Percentiles rank a stretch among this genome's conserved stretches.
These are phyloP conservation scores for Angomonas desouzai DNA, from an alignment of 208 protist species.

Conservation along the genomic window DNA sequence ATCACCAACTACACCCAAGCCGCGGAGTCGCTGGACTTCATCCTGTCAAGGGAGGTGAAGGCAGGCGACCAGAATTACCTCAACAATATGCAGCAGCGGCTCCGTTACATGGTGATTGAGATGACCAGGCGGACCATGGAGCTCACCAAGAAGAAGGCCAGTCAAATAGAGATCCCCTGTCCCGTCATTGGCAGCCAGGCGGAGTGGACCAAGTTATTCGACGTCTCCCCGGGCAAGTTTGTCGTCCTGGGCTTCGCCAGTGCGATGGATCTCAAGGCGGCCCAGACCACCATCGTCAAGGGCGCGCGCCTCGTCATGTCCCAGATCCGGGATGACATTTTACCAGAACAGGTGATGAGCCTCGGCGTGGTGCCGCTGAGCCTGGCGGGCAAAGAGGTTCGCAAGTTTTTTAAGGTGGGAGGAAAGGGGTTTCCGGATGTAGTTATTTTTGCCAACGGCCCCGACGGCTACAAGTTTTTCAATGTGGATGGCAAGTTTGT, in stretches of 20 bases:
- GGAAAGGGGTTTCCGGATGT: background rate
- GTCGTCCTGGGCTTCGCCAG: conserved; percentile 7
- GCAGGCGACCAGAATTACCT: background rate
- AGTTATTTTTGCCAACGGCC: background rate
- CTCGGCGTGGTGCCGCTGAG: background rate
- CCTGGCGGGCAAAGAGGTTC: background rate
- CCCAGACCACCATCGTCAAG: background rate
- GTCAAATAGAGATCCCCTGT: background rate
- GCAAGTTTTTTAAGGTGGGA: background rate
- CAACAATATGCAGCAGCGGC: background rate
- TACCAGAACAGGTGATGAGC: background rate
- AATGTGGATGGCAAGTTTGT: conserved; percentile 4
- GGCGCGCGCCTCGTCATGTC: background rate
- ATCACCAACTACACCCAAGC: too few relatives aligned
- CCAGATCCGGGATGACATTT: background rate
- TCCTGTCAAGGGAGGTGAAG: background rate
- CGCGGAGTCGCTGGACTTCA: too few relatives aligned
- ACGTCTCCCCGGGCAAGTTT: conserved; percentile 2
- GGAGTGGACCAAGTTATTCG: conserved; percentile 25
- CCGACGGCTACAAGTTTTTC: background rate
- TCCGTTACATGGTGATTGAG: background rate
- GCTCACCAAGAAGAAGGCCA: background rate
- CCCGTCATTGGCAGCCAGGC: conserved; percentile 23
- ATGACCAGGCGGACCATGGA: background rate
- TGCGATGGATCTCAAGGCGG: background rate